These are phyloP conservation scores for Atalantia buxifolia DNA, from an alignment of 345 rosid genomes.

Conservation along the genomic window DNA sequence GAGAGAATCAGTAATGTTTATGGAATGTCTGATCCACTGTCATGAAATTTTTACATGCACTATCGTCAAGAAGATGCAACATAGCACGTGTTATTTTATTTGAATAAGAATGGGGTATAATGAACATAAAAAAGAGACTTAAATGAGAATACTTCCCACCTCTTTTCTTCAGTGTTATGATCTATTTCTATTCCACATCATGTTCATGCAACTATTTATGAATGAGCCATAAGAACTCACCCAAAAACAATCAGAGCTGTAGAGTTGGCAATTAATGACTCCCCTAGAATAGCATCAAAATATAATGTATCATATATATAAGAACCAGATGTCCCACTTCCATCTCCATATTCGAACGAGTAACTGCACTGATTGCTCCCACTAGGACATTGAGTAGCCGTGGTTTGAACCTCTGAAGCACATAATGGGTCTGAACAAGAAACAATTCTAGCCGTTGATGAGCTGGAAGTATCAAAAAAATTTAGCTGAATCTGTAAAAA, in stretches of 20 bases:
- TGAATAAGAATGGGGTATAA: neutral
- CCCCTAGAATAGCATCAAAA: slow-evolving; percentile 71
- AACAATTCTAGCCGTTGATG: slow-evolving; percentile 61
- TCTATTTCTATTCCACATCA: neutral
- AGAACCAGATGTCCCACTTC: slow-evolving; percentile 92
- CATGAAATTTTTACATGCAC: neutral
- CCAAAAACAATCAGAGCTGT: slow-evolving; percentile 81
- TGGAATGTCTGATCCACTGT: neutral
- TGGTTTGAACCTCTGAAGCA: slow-evolving; percentile 51
- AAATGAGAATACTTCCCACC: neutral
- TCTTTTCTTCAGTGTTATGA: neutral
- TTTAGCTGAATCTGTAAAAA: slow-evolving; percentile 66
- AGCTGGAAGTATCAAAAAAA: slow-evolving; percentile 65
- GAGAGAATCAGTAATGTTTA: neutral
- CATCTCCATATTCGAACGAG: slow-evolving; percentile 87
- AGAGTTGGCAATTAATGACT: slow-evolving; percentile 65
- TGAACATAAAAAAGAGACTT: neutral
- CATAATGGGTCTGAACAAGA: slow-evolving; percentile 53
- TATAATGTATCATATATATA: slow-evolving; percentile 66
- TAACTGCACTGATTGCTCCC: slow-evolving; percentile 75
- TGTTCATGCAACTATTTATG: neutral
- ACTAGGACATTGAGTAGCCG: slow-evolving; percentile 61
- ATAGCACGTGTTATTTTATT: neutral
- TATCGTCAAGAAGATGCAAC: neutral
- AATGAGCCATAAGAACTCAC: slow-evolving; percentile 40